A percentile compares a stretch with the other conserved stretches of the same genome.
Conservation (phyloP, 345 rosid genomes). For the Euphorbia lathyris region DNA sequence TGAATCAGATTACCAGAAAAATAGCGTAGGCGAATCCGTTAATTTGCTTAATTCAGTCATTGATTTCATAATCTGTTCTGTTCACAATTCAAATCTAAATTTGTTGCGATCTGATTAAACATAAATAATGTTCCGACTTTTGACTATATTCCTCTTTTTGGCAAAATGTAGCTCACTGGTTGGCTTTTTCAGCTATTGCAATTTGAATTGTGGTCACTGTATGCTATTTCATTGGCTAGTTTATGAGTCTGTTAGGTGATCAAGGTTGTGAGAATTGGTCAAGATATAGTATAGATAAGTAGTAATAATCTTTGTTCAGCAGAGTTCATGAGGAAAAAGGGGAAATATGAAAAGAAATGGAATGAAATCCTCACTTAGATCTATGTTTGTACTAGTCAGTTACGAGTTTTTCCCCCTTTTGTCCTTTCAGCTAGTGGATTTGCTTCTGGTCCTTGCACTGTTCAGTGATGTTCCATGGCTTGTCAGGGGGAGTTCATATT, state of each 20-base stretch:
- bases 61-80: background rate
- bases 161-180: constrained; percentile 30
- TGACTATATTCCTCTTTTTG: constrained; percentile 11
- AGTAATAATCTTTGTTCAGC: background rate
- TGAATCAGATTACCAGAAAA: constrained; percentile 18
- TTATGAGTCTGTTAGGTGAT: constrained; percentile 9
- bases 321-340: background rate
- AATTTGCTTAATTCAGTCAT: constrained; percentile 17
- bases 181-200: constrained; percentile 19
- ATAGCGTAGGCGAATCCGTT: background rate
- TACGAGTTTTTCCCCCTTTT: constrained; percentile 15
- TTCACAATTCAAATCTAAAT: background rate
- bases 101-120: constrained; percentile 24
- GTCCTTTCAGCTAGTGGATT: constrained; percentile 64
- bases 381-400: constrained; percentile 12
- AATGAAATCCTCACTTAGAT: background rate
- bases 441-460: constrained; percentile 62
- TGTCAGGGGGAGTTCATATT: constrained; percentile 47
- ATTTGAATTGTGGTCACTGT: constrained; percentile 18
- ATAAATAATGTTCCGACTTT: background rate
- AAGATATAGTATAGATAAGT: background rate
- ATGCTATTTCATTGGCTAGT: constrained; percentile 13
- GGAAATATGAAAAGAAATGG: background rate
- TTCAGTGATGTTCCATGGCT: constrained; percentile 44
- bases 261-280: background rate